Conservation (phyloP, 1,284 basidiomycete genomes). For the Porodaedalea pini region DNA sequence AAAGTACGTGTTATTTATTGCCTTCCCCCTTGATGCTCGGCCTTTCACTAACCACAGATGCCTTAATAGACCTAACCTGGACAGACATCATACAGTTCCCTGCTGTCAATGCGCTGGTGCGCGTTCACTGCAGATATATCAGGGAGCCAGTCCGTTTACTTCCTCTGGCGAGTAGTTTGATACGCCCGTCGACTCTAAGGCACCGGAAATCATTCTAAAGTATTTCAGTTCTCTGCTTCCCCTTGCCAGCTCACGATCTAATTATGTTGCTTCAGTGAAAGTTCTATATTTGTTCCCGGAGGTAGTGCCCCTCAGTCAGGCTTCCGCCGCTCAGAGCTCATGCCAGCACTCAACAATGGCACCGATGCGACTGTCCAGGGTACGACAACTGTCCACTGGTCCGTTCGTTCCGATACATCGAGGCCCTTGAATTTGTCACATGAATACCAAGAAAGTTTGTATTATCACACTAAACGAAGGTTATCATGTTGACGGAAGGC, state of each 20-base stretch:
- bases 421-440: conserved; percentile 49
- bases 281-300: conserved; percentile 56
- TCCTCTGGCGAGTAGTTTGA: not conserved
- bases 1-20: not conserved
- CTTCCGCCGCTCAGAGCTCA: conserved; percentile 57
- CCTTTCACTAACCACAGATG: no score
- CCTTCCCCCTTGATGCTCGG: no score
- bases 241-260: not conserved
- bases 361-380: conserved; percentile 44
- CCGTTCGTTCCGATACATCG: conserved; percentile 43
- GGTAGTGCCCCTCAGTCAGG: conserved; percentile 44
- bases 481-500: conserved; percentile 32
- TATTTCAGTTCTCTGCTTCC: not conserved
- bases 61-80: conserved; percentile 3
- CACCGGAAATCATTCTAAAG: conserved; percentile 1
- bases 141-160: no score
- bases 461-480: conserved; percentile 58
- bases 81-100: conserved; percentile 8
- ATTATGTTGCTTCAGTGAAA: conserved; percentile 31
- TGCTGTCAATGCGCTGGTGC: not conserved
- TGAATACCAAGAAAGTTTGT: conserved; percentile 53
- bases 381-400: conserved; percentile 53
- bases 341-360: conserved; percentile 42
- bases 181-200: not conserved
- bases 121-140: not conserved